Conservation (phyloP, 2,329 filamentous ascomycete genomes). For the Hypoxylon sp. region DNA sequence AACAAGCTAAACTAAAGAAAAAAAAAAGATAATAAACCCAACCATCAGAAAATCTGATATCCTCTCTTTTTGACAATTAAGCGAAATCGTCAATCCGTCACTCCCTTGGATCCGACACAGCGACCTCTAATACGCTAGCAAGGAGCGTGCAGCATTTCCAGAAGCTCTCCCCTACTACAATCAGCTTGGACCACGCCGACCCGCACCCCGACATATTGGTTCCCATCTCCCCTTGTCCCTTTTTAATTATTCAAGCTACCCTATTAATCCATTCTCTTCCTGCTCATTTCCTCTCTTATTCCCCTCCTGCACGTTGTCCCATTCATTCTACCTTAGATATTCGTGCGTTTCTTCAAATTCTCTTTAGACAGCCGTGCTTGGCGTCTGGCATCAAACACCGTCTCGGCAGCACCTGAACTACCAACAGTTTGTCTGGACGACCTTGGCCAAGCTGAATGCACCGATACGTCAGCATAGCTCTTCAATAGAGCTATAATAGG, state of each 20-base stretch:
- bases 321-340: constrained; percentile 34
- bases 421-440: constrained; percentile 31
- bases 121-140: constrained; percentile 54
- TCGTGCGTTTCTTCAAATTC: constrained; percentile 36
- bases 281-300: constrained; percentile 47
- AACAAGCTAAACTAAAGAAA: constrained; percentile 10
- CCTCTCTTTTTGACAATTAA: constrained; percentile 29
- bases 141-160: constrained; percentile 55
- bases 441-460: constrained; percentile 55
- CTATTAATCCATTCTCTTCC: constrained; percentile 49
- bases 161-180: constrained; percentile 54
- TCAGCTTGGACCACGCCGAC: constrained; percentile 52
- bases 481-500: constrained; percentile 56
- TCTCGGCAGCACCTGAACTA: constrained; percentile 40
- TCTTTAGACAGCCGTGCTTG: constrained; percentile 17
- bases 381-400: constrained; percentile 38
- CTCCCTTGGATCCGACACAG: constrained; percentile 51
- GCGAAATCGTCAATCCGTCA: constrained; percentile 52
- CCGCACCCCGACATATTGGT: constrained; percentile 55
- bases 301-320: constrained; percentile 36
- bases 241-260: constrained; percentile 51
- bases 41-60: constrained; percentile 23
- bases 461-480: constrained; percentile 56
- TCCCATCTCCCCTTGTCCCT: constrained; percentile 53
- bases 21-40: constrained; percentile 23